Evolutionary conservation across 2,329 filamentous ascomycete species (phyloP).

Genomic region (Penicillium sp.): DNA sequence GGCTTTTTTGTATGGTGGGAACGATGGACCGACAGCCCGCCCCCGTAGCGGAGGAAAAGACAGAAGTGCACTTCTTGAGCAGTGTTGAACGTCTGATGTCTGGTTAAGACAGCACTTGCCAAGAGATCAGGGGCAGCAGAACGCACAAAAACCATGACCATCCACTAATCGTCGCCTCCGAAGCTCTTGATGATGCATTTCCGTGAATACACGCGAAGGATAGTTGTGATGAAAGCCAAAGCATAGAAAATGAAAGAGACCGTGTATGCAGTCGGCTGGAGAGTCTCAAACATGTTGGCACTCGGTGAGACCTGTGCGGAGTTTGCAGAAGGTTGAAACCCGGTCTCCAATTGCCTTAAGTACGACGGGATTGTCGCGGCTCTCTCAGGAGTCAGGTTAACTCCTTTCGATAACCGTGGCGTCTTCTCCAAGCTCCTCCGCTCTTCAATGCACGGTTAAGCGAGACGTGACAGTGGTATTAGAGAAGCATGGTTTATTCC

Average conservation of each 20-base stretch:
- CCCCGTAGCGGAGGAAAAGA: background rate
- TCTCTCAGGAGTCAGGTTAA: too few relatives aligned
- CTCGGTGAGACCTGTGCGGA: background rate
- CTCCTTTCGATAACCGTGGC: too few relatives aligned
- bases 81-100: background rate
- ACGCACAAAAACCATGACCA: slow-evolving; percentile 3
- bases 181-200: slow-evolving; percentile 13
- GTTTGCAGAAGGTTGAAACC: too few relatives aligned
- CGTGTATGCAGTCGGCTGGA: slow-evolving; percentile 15
- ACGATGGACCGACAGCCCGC: slow-evolving; percentile 5
- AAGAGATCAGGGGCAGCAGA: background rate
- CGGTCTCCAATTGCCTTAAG: too few relatives aligned
- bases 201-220: slow-evolving; percentile 14
- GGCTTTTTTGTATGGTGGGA: background rate
- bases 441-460: too few relatives aligned
- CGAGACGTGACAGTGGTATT: too few relatives aligned
- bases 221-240: slow-evolving; percentile 2
- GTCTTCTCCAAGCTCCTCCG: too few relatives aligned
- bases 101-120: background rate
- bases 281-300: background rate
- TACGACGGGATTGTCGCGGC: too few relatives aligned
- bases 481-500: too few relatives aligned
- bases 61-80: background rate
- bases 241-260: slow-evolving; percentile 10
- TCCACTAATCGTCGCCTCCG: slow-evolving; percentile 14